These are phyloP conservation scores for Lithohypha guttulata DNA, from an alignment of 2,329 filamentous ascomycete species.

Conservation along the genomic window DNA sequence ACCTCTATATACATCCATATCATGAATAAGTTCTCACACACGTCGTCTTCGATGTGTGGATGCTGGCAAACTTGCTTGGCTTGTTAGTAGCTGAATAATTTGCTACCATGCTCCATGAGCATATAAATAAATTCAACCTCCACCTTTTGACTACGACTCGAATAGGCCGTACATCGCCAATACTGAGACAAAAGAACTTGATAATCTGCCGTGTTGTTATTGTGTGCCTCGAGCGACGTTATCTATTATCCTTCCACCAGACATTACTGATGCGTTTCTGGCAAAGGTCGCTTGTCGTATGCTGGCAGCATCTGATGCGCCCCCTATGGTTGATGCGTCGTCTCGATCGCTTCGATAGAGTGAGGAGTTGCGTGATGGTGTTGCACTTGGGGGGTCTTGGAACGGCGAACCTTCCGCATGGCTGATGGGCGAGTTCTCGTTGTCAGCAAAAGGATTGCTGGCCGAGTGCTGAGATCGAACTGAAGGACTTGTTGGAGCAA, in stretches of 20 bases:
- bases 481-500: slow-evolving; percentile 4
- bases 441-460: slow-evolving; percentile 19
- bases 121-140: too few relatives aligned
- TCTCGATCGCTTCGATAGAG: slow-evolving; percentile 15
- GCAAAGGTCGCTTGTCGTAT: slow-evolving; percentile 18
- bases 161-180: too few relatives aligned
- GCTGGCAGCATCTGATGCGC: slow-evolving; percentile 16
- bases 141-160: too few relatives aligned
- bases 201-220: background rate
- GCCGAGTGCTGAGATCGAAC: slow-evolving; percentile 9
- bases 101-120: too few relatives aligned
- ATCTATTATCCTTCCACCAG: slow-evolving; percentile 3
- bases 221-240: background rate
- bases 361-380: slow-evolving; percentile 17
- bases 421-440: slow-evolving; percentile 15
- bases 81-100: too few relatives aligned
- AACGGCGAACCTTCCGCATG: slow-evolving; percentile 19
- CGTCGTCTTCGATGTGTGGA: too few relatives aligned
- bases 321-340: slow-evolving; percentile 11
- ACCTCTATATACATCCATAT: too few relatives aligned
- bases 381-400: slow-evolving; percentile 16
- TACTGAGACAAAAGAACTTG: background rate
- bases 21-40: too few relatives aligned
- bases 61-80: too few relatives aligned
- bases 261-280: slow-evolving; percentile 17